Evolutionary conservation across 768 basidiomycete genomes (phyloP).

Genomic region (Kwoniella sp.): DNA sequence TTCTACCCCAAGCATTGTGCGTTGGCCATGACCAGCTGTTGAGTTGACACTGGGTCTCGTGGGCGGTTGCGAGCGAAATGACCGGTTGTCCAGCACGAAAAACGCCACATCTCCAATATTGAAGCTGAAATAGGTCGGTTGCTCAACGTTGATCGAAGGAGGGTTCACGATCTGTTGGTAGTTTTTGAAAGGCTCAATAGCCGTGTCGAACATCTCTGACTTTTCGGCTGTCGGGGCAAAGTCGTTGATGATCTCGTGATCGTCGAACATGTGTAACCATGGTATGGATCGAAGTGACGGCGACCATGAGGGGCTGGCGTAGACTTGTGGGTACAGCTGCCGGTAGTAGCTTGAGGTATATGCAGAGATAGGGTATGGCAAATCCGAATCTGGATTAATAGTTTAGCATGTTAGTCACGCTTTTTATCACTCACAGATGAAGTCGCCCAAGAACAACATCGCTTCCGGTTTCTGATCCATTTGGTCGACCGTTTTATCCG

Average conservation of each 20-base stretch:
- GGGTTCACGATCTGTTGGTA: slow-evolving; percentile 8
- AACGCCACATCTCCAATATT: slow-evolving; percentile 9
- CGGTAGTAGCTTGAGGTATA: slow-evolving; percentile 12
- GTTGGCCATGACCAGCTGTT: slow-evolving; percentile 4
- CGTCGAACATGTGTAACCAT: slow-evolving; percentile 16
- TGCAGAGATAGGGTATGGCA: slow-evolving; percentile 1
- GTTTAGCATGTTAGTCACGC: too few relatives aligned
- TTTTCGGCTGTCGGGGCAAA: neutral
- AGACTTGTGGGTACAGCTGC: slow-evolving; percentile 9
- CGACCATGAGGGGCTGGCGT: slow-evolving; percentile 12
- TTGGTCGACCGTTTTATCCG: neutral
- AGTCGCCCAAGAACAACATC: slow-evolving; percentile 13
- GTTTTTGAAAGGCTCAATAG: slow-evolving; percentile 6
- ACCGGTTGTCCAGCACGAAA: slow-evolving; percentile 13
- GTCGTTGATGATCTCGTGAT: slow-evolving; percentile 19
- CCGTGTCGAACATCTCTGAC: slow-evolving; percentile 5
- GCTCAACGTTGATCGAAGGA: neutral
- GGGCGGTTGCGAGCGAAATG: slow-evolving; percentile 1
- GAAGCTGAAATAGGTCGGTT: slow-evolving; percentile 9
- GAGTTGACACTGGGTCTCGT: slow-evolving; percentile 2
- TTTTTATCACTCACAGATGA: slow-evolving; percentile 18
- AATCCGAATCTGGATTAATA: slow-evolving; percentile 10
- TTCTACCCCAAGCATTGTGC: slow-evolving; percentile 6
- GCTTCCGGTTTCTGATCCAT: slow-evolving; percentile 13
- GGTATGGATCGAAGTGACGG: neutral